Evolutionary conservation across 306 rosid species (phyloP), one percentile per base, ranked within the genome.

Genomic region (Macrotyloma uniflorum): DNA sequence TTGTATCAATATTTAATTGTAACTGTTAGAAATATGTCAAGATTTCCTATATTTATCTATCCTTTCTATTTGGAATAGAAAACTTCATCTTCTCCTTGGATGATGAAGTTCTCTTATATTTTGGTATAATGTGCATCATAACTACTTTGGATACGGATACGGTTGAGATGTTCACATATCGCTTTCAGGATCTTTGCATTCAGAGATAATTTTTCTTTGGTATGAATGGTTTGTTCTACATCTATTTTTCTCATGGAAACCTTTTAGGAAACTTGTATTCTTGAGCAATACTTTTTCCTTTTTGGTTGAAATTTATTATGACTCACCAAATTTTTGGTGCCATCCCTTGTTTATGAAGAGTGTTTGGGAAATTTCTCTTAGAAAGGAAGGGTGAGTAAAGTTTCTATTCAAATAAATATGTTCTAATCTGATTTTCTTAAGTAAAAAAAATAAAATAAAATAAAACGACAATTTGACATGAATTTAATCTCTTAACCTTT

Each of bases 1-100:
- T 73, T 77, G 81, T 53, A 74, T 68, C 83, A 65, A 35, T 55
- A 67, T 74, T 40, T 55, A 71, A 54, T 14, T 82, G 54, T 71
- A 70, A 82, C 64, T 68, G 30, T 50, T 47, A 65, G 67, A 72
- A 73, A 70, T 30, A 30, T 66, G 68, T 42, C 63, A 30, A 80
- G 59, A 40, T 53, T 54, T 65, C 28, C 16, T 42, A 49, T 46
- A 50, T 14, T 80, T 28, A 18, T 36, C 4, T 42, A 47, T 57
- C n/a, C n/a, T 76, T 71, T 69, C 6, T 40, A 57, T 24, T 57
- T 14, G 68, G 53, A 36, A 51, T 49, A 74, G n/a, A 46, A 22
- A 22, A 55, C 72, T 26, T 7, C 32, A 72, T 43, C 42, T 74
- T 42, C 51, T 33, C 35, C 1, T 36, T 38, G 19, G 43, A 9